A percentile compares a stretch with the other conserved stretches of the same genome.
Conservation (phyloP, 1,284 basidiomycete species). For the Puccinia polysora region DNA sequence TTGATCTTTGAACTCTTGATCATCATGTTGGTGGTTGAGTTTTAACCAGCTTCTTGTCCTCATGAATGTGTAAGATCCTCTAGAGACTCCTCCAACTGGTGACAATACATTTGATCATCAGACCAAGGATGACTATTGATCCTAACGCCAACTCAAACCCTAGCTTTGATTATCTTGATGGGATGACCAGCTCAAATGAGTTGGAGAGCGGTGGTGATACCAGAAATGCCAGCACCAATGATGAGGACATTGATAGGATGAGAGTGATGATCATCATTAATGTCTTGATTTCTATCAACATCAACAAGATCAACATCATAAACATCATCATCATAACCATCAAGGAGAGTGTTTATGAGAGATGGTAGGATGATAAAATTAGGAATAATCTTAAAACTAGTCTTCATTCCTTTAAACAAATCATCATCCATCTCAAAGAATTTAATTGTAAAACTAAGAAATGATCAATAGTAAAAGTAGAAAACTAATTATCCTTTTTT, state of each 20-base stretch:
- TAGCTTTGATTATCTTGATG: slow-evolving; percentile 30
- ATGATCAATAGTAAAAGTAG: too few relatives aligned
- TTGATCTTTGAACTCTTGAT: slow-evolving; percentile 47
- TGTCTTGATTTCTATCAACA: too few relatives aligned
- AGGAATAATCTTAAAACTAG: too few relatives aligned
- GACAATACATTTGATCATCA: slow-evolving; percentile 44
- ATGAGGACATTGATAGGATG: slow-evolving; percentile 26
- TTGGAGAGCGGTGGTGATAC: slow-evolving; percentile 11
- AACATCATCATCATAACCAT: too few relatives aligned
- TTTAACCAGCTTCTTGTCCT: background rate
- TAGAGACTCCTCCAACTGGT: slow-evolving; percentile 48
- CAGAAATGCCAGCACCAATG: slow-evolving; percentile 31
- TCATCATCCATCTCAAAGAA: too few relatives aligned
- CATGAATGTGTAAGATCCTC: slow-evolving; percentile 50
- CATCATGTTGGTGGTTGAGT: slow-evolving; percentile 13
- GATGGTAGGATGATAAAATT: too few relatives aligned
- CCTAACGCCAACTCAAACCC: slow-evolving; percentile 25
- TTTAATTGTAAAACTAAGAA: too few relatives aligned
- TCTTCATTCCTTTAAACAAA: too few relatives aligned
- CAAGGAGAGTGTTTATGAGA: too few relatives aligned
- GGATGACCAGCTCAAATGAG: background rate
- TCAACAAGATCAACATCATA: too few relatives aligned
- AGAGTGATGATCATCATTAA: background rate
- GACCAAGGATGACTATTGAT: slow-evolving; percentile 16
- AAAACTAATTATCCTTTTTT: too few relatives aligned